Conservation (phyloP, 1,139 yeast species). For the Geotrichum klebahnii region DNA sequence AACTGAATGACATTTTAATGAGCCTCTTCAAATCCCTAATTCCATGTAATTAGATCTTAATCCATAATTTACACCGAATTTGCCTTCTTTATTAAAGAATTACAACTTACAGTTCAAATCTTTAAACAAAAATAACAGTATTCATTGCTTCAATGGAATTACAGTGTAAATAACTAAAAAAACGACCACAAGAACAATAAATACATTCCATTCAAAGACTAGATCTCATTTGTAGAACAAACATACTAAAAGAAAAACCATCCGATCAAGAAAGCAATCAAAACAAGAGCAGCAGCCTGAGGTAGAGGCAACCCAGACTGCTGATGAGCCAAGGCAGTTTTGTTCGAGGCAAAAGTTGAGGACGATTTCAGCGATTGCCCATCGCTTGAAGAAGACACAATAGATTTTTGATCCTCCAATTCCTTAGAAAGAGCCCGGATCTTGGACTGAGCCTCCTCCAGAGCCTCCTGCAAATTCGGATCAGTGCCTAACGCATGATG, state of each 20-base stretch:
- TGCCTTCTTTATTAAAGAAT: too few species aligned
- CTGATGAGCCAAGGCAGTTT: not conserved
- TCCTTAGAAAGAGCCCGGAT: conserved; percentile 11
- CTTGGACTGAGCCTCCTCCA: conserved; percentile 12
- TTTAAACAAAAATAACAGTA: too few species aligned
- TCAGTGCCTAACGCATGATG: not conserved
- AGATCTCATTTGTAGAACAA: not conserved
- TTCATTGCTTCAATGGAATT: too few species aligned
- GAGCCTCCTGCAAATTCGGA: conserved; percentile 10
- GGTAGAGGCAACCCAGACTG: conserved; percentile 48
- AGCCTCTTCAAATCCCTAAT: too few species aligned
- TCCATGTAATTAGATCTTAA: too few species aligned
- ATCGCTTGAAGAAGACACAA: not conserved
- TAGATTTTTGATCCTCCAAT: conserved; percentile 6
- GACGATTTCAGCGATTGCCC: not conserved
- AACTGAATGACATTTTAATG: too few species aligned
- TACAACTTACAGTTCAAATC: too few species aligned
- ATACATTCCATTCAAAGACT: not conserved
- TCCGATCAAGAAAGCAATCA: conserved; percentile 54
- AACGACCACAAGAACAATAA: too few species aligned
- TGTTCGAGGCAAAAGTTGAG: not conserved
- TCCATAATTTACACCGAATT: too few species aligned
- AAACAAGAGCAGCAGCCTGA: conserved; percentile 47
- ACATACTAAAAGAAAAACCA: conserved; percentile 50
- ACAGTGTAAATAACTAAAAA: too few species aligned